Percentiles rank a stretch among this genome's conserved stretches.
Evolutionary conservation across 2,329 filamentous ascomycete species (phyloP).

Genomic region (Aspergillus sclerotialis): DNA sequence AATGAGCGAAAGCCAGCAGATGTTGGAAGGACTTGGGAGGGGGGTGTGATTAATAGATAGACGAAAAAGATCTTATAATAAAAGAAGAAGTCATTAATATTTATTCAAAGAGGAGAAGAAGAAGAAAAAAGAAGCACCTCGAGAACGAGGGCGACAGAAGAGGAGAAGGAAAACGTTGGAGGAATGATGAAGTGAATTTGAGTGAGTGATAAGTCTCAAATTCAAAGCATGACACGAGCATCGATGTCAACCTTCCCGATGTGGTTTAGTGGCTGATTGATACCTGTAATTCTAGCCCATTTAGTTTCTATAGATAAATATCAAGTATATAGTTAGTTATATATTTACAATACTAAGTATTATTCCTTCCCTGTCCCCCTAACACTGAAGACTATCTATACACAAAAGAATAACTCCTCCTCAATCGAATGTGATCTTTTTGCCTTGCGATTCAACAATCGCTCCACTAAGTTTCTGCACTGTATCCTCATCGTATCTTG

Average conservation of each 20-base stretch:
- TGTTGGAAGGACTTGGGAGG: slow-evolving; percentile 14
- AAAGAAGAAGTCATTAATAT: slow-evolving; percentile 1
- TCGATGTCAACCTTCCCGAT: slow-evolving; percentile 20
- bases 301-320: background rate
- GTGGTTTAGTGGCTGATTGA: slow-evolving; percentile 19
- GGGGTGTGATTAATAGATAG: slow-evolving; percentile 3
- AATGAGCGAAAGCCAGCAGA: slow-evolving; percentile 14
- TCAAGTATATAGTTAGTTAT: slow-evolving; percentile 1
- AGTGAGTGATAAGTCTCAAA: slow-evolving; percentile 16
- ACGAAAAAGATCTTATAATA: slow-evolving; percentile 7
- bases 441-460: slow-evolving; percentile 70
- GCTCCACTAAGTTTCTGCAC: slow-evolving; percentile 65
- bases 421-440: slow-evolving; percentile 74
- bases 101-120: background rate
- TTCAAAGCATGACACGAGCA: slow-evolving; percentile 19
- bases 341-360: no score
- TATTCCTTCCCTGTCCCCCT: no score
- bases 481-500: slow-evolving; percentile 43
- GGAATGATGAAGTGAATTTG: no score
- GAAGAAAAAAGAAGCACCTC: slow-evolving; percentile 9
- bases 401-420: no score
- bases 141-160: slow-evolving; percentile 16
- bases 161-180: slow-evolving; percentile 10
- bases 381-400: no score
- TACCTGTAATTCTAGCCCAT: slow-evolving; percentile 1